Conservation (phyloP, 768 basidiomycete species). For the Boletus barrowsii region DNA sequence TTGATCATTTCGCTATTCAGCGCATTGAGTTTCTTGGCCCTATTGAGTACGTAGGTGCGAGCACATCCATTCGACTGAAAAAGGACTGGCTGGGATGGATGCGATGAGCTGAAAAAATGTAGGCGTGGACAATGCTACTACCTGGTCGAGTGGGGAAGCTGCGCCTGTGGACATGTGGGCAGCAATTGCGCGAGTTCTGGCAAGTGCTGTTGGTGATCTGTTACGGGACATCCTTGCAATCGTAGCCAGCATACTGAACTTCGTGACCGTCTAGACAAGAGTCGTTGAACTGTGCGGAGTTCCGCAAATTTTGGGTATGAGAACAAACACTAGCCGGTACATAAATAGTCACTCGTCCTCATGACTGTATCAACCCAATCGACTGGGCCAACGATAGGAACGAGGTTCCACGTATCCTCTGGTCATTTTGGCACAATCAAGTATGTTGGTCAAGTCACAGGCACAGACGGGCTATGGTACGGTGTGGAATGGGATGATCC, state of each 20-base stretch:
- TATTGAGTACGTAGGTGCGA: slow-evolving; percentile 76
- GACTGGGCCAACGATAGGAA: slow-evolving; percentile 38
- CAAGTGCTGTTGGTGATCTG: slow-evolving; percentile 24
- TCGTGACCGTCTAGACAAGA: not conserved
- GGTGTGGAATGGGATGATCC: slow-evolving; percentile 98
- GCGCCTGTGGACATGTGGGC: slow-evolving; percentile 35
- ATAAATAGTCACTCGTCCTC: too few species aligned
- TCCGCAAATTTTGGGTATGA: slow-evolving; percentile 9
- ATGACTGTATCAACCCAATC: not conserved
- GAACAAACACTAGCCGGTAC: not conserved
- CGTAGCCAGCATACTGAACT: slow-evolving; percentile 25
- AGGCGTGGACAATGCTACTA: not conserved
- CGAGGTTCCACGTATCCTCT: slow-evolving; percentile 49
- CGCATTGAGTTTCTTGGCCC: slow-evolving; percentile 78
- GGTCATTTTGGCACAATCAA: slow-evolving; percentile 65
- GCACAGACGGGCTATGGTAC: slow-evolving; percentile 74
- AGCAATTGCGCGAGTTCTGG: slow-evolving; percentile 31
- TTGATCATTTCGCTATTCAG: slow-evolving; percentile 78
- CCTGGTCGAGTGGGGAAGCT: slow-evolving; percentile 22
- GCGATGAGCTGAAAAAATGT: not conserved
- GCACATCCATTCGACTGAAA: slow-evolving; percentile 65
- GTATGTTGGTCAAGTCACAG: slow-evolving; percentile 63
- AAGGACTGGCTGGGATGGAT: slow-evolving; percentile 46
- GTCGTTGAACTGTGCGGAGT: not conserved
- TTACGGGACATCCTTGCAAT: slow-evolving; percentile 32